Base-by-base conservation (phyloP, 225 moss, liverwort and hornwort species). In the Bryoerythrophyllum caledonicum region DNA sequence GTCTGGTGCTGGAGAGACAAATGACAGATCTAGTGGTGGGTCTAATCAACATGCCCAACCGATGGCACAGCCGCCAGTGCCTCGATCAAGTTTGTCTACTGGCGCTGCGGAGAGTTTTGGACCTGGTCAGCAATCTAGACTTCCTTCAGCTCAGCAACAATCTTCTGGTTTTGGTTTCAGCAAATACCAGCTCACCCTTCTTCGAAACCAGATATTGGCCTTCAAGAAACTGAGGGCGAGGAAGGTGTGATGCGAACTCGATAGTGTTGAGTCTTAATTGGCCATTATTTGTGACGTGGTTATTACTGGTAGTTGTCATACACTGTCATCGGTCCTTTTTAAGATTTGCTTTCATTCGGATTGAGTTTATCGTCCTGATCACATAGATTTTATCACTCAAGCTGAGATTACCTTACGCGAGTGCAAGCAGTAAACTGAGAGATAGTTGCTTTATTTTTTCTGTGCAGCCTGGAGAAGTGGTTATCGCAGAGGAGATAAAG, bases 131-230 rank as follows among this genome's bases (percentile, higher is more conserved):
- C 88, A 78, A 67, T 74, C 74, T 10, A 84, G 86, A 80, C 90
- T 86, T 73, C 74, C 81, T 64, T 24, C 53, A 68, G 78, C 77
- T 78, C 82, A 75, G 76, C 88, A 89, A 68, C 84, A 64, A 43
- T 76, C 83, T 73, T 78, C 77, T 66, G 89, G 87, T 84, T 81
- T 90, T 64, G 99, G 93, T 46, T 99, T 99, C 79, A 95, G 95
- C 60, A 86, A 89, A 70, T 91, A 93, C 75, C 99, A 99, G 81
- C 90, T 99, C 24, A 86, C 85, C 43, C 90, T 95, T 17, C 85
- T 99, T 72, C 88, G 95, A 32, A 91, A 93, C 34, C 99, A 99
- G 78, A 99, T 99, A 77, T 79, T 99, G 82, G 95, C 99, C 69
- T 99, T 99, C 63, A 93, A 95, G 76, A 90, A 93, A 71, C 79